A percentile compares a stretch with the other conserved stretches of the same genome.
These are phyloP conservation scores for Diaporthe ampelina DNA, from an alignment of 2,329 filamentous ascomycete species.

Conservation along the genomic window DNA sequence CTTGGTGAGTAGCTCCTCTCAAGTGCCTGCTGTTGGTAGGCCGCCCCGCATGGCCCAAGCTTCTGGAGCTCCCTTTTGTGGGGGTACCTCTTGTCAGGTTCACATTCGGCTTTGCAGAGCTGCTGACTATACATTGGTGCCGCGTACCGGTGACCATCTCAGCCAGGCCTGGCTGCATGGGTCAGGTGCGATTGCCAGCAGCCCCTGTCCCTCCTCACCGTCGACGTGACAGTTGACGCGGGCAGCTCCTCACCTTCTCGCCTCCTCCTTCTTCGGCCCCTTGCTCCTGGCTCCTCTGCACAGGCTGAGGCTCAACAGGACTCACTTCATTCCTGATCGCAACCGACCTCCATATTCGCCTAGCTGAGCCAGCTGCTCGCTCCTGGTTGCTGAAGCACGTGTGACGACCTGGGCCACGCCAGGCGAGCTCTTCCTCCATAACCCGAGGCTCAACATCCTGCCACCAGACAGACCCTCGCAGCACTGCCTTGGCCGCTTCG, in stretches of 20 bases:
- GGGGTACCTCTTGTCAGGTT: neutral
- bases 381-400: neutral
- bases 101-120: too few relatives aligned
- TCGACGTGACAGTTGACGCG: constrained; percentile 27
- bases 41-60: constrained; percentile 35
- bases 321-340: neutral
- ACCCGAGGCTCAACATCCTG: neutral
- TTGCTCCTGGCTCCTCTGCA: neutral
- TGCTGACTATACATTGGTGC: neutral
- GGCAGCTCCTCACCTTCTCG: constrained; percentile 2
- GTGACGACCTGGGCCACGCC: neutral
- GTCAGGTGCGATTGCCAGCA: constrained; percentile 21
- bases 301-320: neutral
- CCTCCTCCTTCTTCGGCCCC: neutral
- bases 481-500: neutral
- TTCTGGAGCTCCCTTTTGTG: constrained; percentile 13
- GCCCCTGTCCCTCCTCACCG: constrained; percentile 9
- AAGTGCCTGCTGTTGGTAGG: neutral
- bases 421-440: neutral
- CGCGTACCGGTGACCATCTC: neutral
- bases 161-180: constrained; percentile 9
- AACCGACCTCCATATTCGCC: neutral
- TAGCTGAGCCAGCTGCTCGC: neutral
- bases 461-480: neutral
- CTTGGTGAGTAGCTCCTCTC: neutral